Conservation (phyloP, 2,329 filamentous ascomycete species). For the Arthrobotrys musiformis region DNA sequence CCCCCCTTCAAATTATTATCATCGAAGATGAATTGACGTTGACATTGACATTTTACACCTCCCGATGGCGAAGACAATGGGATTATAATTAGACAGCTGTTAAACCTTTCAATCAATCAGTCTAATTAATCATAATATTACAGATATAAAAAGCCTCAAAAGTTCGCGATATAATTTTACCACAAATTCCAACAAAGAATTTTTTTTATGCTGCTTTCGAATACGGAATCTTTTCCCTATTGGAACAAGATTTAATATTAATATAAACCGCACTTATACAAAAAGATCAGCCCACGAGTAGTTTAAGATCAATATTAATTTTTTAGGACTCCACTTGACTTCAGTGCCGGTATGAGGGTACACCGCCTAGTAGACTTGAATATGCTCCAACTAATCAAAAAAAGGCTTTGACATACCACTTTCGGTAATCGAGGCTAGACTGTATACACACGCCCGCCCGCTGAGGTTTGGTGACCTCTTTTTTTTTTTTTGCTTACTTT, state of each 20-base stretch:
- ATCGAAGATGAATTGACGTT: not conserved
- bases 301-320: not conserved
- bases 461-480: no score
- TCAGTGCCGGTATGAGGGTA: not conserved
- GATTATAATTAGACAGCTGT: no score
- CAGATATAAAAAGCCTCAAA: no score
- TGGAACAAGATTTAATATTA: not conserved
- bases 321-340: not conserved
- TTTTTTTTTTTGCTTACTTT: not conserved
- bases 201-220: not conserved
- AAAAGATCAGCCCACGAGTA: no score
- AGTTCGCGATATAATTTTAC: no score
- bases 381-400: no score
- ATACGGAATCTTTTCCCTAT: not conserved
- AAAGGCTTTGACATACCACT: constrained; percentile 3
- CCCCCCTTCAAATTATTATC: not conserved
- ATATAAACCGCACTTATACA: no score
- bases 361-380: no score
- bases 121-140: no score
- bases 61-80: no score
- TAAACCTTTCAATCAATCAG: no score
- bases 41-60: not conserved
- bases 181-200: no score
- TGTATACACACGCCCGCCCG: not conserved
- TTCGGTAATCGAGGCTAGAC: not conserved